Base-by-base conservation (phyloP, 2,329 filamentous ascomycete species). In the Fusarium poae region DNA sequence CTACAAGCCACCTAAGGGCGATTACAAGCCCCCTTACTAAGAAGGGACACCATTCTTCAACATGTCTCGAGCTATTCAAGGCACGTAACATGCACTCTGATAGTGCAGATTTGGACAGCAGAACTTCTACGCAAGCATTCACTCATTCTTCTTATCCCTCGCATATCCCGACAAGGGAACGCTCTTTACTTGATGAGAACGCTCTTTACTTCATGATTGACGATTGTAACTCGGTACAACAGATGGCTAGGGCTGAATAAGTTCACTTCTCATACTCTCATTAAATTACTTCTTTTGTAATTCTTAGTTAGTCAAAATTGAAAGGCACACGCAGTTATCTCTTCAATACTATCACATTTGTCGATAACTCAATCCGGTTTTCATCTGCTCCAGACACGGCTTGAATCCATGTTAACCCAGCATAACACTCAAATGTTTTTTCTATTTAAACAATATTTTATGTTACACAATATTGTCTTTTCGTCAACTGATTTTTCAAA, bases 251-350 rank as follows among this genome's bases (percentile, higher is more conserved):
- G 9, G 2, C 4, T 18, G 5, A 18, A 11, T 30, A n/a, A 3
- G 5, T 7, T 32, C 18, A 21, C n/a, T 39, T 63, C 32, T 18
- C 9, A 11, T 13, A 40, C 51, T 63, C 59, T 62, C 59, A 2
- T 63, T 63, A n/a, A 32, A 12, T 7, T 1, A 18, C 23, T 16
- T 20, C 23, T 11, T 43, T 20, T 49, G 10, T 21, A 18, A n/a
- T 43, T 44, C 18, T 42, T 46, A 42, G 23, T 25, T 42, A 30
- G 8, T 29, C 25, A 29, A 25, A 35, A 42, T 20, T 37, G 23
- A 25, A 62, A 27, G 29, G 37, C 6, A 12, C 21, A 48, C 5
- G 21, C 16, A 21, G 9, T 10, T n/a, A 50, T 18, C 32, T 9
- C 27, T 7, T 48, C 11, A 30, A 44, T 29, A 29, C 21, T 39